phyloP scores from a whole-genome alignment of 306 rosid species.

The Dryas octopetala region DNA sequence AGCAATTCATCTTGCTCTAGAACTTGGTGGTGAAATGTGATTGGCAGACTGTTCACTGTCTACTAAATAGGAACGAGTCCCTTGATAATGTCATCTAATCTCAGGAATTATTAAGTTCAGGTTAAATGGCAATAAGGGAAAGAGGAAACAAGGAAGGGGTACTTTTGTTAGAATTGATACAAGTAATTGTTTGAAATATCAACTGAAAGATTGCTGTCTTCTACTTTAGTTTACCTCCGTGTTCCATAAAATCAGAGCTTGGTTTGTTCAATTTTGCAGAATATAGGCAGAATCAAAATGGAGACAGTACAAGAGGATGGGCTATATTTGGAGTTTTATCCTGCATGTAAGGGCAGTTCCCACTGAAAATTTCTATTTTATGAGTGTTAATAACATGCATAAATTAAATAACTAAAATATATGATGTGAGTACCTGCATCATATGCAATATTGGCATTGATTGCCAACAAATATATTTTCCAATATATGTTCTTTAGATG shows the following conservation, averaged over 20 bases:
- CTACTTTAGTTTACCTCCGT: constrained; percentile 2
- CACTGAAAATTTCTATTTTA: not conserved
- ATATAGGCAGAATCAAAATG: constrained; percentile 50
- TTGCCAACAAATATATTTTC: not conserved
- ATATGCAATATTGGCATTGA: constrained; percentile 1
- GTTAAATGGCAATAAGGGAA: not conserved
- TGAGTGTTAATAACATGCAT: not conserved
- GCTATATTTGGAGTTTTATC: constrained; percentile 85
- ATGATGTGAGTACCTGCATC: constrained; percentile 18
- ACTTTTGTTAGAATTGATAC: not conserved
- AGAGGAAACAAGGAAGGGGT: not conserved
- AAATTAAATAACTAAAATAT: constrained; percentile 9
- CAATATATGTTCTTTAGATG: not conserved
- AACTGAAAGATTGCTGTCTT: not conserved
- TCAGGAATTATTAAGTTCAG: constrained; percentile 10
- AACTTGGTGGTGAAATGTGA: constrained; percentile 3
- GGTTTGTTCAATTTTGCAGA: constrained; percentile 60
- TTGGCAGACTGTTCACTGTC: not conserved
- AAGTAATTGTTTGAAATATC: not conserved
- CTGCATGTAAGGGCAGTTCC: constrained; percentile 68
- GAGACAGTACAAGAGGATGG: constrained; percentile 73
- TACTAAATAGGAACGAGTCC: constrained; percentile 9
- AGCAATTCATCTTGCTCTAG: not conserved
- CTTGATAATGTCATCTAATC: constrained; percentile 5
- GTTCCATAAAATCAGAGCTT: constrained; percentile 14